These are phyloP conservation scores for Aotearoamyces nothofagi DNA, from an alignment of 2,329 filamentous ascomycete species.

Conservation along the genomic window DNA sequence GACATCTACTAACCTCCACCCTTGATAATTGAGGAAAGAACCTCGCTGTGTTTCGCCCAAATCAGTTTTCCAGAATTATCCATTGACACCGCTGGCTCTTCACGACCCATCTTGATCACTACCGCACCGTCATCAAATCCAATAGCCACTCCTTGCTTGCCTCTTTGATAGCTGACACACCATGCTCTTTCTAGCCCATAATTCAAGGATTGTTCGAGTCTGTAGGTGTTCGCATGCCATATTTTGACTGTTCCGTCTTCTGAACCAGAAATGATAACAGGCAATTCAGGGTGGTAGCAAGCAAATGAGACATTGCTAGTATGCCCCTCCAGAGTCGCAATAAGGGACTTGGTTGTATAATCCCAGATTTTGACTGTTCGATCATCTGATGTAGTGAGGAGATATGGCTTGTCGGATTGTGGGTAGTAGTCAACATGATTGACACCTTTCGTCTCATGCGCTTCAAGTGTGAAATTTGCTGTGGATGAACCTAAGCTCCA, in stretches of 20 bases:
- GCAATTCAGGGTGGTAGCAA: constrained; percentile 92
- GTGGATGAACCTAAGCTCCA: constrained; percentile 92
- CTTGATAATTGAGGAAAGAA: constrained; percentile 90
- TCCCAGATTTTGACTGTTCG: constrained; percentile 98
- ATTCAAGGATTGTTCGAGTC: constrained; percentile 87
- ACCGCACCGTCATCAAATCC: constrained; percentile 97
- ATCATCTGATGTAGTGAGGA: constrained; percentile 93
- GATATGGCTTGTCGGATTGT: constrained; percentile 64
- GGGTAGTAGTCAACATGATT: constrained; percentile 92
- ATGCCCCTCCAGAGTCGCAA: constrained; percentile 91
- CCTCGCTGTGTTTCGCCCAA: constrained; percentile 90
- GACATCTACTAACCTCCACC: constrained; percentile 54
- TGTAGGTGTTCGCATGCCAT: constrained; percentile 97
- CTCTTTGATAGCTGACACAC: constrained; percentile 93
- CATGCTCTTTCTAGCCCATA: constrained; percentile 93
- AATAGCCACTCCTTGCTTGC: constrained; percentile 85
- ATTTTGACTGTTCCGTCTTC: constrained; percentile 96
- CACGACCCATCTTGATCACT: constrained; percentile 91
- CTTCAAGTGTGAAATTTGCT: constrained; percentile 91
- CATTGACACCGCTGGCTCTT: constrained; percentile 97
- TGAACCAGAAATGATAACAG: constrained; percentile 93
- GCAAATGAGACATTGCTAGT: constrained; percentile 97
- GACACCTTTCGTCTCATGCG: constrained; percentile 92
- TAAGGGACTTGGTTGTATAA: constrained; percentile 94
- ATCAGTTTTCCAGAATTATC: constrained; percentile 90